Base-by-base conservation (phyloP, 1,284 basidiomycete genomes). In the Agaricales sp. region DNA sequence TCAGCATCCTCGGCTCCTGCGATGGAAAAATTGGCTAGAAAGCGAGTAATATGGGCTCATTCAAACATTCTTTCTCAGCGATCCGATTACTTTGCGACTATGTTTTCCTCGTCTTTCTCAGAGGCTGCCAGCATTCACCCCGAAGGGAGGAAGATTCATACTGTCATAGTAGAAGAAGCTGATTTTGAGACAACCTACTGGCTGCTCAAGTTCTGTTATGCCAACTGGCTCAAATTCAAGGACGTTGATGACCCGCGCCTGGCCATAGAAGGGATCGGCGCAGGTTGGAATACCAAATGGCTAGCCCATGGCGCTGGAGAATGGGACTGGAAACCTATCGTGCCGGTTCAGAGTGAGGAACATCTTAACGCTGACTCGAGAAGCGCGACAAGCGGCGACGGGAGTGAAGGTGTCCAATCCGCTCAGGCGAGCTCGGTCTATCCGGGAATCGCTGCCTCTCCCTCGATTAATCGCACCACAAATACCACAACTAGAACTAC, bases 171-270 rank as follows among this genome's bases (percentile, higher is more conserved):
- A 8, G 83, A 89, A 56, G 88, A 92, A 62, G 85, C 85, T 4
- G 86, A 87, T 55, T 92, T 86, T 56, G 75, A 80, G 45, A 89
- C 87, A 0, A 77, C 88, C 2, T 91, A 89, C 61, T 91, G 87
- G 87, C 65, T 92, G 47, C 64, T 92, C 48, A 87, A 87, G 55
- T 90, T 78, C 65, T 78, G 88, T 35, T 92, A 91, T 58, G 82
- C 83, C 2, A 85, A 89, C 58, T 84, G 80, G 80, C 63, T 82
- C 2, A 63, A 77, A 22, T 81, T 79, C 65, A 74, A 74, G 48
- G 78, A 83, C 49, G 65, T 80, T 37, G 80, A 83, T 54, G 81
- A 84, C 53, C 77, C 81, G 8, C 69, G 82, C 19, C 62, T 67
- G 20, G 80, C 78, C 13, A 75, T 83, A 26, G 76, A 81, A 53